Evolutionary conservation across 768 basidiomycete species (phyloP), one percentile per base, ranked within the genome.

Genomic region (Russula earlei): DNA sequence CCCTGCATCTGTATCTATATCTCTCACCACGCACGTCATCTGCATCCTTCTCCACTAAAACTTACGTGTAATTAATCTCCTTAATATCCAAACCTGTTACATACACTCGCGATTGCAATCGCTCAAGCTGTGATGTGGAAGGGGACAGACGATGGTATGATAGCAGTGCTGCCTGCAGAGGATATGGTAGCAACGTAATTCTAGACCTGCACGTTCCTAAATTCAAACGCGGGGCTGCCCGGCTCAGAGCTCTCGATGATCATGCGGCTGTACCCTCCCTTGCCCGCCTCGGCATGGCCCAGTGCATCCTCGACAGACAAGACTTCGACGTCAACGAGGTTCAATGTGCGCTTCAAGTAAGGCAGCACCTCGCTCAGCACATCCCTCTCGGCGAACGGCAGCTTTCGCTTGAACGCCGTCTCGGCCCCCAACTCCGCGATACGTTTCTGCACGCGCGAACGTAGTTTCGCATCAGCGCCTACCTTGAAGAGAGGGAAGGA

Each of bases 221-320:
- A 95, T 66, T 92, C 86, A 64, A 93, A 87, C 5, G 83, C 85
- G 44, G 93, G 93, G 33, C 73, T 77, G n/a, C 88, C 91, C 31
- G 94, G 94, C 71, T 94, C 91, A 10, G 91, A 87, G n/a, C 72
- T 72, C 55, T 92, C 91, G 41, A 93, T 83, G 62, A 91, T 84
- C 55, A 67, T 72, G 64, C 77, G 77, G 15, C 78, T 81, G 68
- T 81, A 90, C 0, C 85, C 85, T 2, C 72, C 69, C 53, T 77
- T 20, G 1, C 34, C 73, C 14, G 71, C 77, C 41, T 42, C 54
- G 11, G 71, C 72, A 58, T 76, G 79, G 50, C 75, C 71, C 64
- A 76, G 66, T 2, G 84, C 87, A 45, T 87, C 84, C 15, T 87
- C 82, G 0, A 84, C 85, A 2, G 81, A 75, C 55, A 83, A 66